Conservation (phyloP, 2,329 filamentous ascomycete genomes). For the Drechslerella dactyloides region DNA sequence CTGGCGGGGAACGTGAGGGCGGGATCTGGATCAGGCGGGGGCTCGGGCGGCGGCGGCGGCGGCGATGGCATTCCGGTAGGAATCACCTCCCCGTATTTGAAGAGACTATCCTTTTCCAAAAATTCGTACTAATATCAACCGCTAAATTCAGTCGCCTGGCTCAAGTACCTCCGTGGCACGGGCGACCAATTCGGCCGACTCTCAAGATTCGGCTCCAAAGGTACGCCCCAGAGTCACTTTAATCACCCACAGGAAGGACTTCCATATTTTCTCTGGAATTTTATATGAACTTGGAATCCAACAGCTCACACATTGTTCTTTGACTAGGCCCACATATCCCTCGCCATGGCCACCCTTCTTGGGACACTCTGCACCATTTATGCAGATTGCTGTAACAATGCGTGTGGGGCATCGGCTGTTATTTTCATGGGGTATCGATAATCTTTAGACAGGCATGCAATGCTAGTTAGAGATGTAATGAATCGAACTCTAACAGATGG, state of each 20-base stretch:
- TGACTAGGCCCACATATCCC: slow-evolving; percentile 19
- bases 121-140: not conserved
- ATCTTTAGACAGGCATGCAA: too few relatives aligned
- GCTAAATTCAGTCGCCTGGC: slow-evolving; percentile 25
- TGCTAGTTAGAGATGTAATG: too few relatives aligned
- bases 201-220: slow-evolving; percentile 29
- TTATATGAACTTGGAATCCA: slow-evolving; percentile 4
- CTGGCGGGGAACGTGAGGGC: slow-evolving; percentile 38
- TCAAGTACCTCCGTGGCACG: slow-evolving; percentile 22
- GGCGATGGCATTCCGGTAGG: slow-evolving; percentile 37
- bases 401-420: slow-evolving; percentile 11
- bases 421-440: too few relatives aligned
- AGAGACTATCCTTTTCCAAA: too few relatives aligned
- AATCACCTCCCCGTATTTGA: not conserved
- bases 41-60: slow-evolving; percentile 14
- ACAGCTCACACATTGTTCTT: not conserved
- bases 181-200: slow-evolving; percentile 7
- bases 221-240: slow-evolving; percentile 19
- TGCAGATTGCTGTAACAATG: slow-evolving; percentile 27
- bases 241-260: not conserved
- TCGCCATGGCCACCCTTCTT: slow-evolving; percentile 5
- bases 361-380: slow-evolving; percentile 28
- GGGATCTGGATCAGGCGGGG: slow-evolving; percentile 12
- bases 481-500: too few relatives aligned
- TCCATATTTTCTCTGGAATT: not conserved